A percentile compares a stretch with the other conserved stretches of the same genome.
phyloP scores from a whole-genome alignment of 2,329 filamentous ascomycete species.

The Elsinoe australis region DNA sequence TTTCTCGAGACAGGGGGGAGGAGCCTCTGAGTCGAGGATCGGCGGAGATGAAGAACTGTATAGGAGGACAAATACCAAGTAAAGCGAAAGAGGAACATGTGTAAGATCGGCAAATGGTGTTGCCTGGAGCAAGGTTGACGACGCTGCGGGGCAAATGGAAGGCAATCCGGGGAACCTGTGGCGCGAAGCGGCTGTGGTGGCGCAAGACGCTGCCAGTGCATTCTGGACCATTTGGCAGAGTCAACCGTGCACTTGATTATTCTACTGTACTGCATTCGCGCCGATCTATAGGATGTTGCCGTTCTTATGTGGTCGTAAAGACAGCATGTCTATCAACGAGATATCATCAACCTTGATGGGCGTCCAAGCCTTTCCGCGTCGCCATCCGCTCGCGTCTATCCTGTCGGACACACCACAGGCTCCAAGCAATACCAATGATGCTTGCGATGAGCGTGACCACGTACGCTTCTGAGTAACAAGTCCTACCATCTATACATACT shows the following conservation, averaged over 20 bases:
- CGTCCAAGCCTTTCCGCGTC: conserved; percentile 16
- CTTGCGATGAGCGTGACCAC: conserved; percentile 68
- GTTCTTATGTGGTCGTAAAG: conserved; percentile 2
- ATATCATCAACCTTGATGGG: conserved; percentile 17
- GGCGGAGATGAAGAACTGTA: no score
- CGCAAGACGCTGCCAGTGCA: conserved; percentile 1
- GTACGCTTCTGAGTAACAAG: conserved; percentile 77
- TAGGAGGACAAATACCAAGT: not conserved
- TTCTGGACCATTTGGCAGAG: no score
- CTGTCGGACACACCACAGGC: conserved; percentile 61
- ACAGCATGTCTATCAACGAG: not conserved
- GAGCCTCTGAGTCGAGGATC: no score
- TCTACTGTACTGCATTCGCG: no score
- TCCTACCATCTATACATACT: conserved; percentile 66
- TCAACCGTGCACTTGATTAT: no score
- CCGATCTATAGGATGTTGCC: no score
- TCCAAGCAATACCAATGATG: conserved; percentile 58
- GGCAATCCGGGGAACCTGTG: not conserved
- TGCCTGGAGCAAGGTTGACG: conserved; percentile 17
- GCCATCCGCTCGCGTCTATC: conserved; percentile 38
- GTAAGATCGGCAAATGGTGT: conserved; percentile 6
- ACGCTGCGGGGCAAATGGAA: conserved; percentile 12
- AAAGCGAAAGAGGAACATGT: conserved; percentile 4
- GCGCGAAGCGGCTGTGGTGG: conserved; percentile 4
- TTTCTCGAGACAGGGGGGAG: no score